A percentile compares a stretch with the other conserved stretches of the same genome.
Evolutionary conservation across 768 basidiomycete genomes (phyloP).

Genomic region (Trametes sanguinea): DNA sequence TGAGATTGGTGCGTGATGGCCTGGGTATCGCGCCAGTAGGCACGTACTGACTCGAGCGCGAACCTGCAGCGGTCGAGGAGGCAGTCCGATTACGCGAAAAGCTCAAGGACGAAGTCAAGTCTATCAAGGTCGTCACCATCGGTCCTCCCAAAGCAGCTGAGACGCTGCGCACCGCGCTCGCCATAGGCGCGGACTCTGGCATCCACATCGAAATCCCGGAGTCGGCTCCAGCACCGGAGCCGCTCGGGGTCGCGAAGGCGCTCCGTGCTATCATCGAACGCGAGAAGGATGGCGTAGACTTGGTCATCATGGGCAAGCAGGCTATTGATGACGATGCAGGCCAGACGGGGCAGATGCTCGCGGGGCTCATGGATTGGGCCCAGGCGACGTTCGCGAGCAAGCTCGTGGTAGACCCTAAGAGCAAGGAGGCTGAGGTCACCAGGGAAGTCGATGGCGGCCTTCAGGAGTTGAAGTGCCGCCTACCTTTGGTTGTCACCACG

Average conservation of each 20-base stretch:
- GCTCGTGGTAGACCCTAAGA: slow-evolving; percentile 65
- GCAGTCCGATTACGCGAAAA: slow-evolving; percentile 92
- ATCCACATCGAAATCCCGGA: slow-evolving; percentile 90
- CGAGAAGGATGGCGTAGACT: slow-evolving; percentile 63
- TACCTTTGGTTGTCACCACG: slow-evolving; percentile 90
- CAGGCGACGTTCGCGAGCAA: slow-evolving; percentile 97
- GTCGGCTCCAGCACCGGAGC: slow-evolving; percentile 73
- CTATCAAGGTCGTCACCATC: slow-evolving; percentile 92
- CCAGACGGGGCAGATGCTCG: slow-evolving; percentile 97
- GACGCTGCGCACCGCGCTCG: slow-evolving; percentile 92
- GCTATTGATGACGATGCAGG: slow-evolving; percentile 97
- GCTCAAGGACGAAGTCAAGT: slow-evolving; percentile 72
- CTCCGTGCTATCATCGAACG: slow-evolving; percentile 74
- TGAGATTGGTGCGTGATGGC: slow-evolving; percentile 79
- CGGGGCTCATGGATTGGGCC: slow-evolving; percentile 87
- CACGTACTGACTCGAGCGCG: neutral
- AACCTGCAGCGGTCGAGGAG: slow-evolving; percentile 84
- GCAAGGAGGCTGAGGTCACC: slow-evolving; percentile 68
- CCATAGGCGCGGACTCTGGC: slow-evolving; percentile 95
- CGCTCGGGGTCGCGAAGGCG: slow-evolving; percentile 87
- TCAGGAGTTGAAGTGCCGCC: slow-evolving; percentile 74
- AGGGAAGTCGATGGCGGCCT: slow-evolving; percentile 95
- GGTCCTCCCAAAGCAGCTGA: slow-evolving; percentile 90
- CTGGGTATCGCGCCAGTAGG: neutral
- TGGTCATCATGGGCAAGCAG: slow-evolving; percentile 97